Evolutionary conservation across 1,284 basidiomycete genomes (phyloP), one percentile per base, ranked within the genome.

Genomic region (Anthracocystis setariae): DNA sequence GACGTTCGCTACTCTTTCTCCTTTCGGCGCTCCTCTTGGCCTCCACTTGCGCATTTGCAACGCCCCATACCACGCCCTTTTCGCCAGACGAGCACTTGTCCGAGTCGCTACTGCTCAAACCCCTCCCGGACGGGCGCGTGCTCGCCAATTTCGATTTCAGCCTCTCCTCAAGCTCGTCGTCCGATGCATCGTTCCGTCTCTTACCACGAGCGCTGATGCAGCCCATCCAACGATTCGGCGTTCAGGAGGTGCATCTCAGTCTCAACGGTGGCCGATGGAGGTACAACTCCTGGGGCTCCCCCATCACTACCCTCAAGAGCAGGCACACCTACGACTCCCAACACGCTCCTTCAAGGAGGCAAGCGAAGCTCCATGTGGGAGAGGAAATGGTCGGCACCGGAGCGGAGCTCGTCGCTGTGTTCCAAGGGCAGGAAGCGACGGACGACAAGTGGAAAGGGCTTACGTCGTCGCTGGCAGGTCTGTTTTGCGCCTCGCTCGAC

Each of bases 401-500:
- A 8, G 94, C 92, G 5, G 92, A 95, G 80, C 84, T 97, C 3
- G 91, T 91, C 88, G 92, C 90, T 7, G 94, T 47, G 0, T 68
- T 81, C 52, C 43, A 53, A n/a, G n/a, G 15, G 66, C 83, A 17
- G 87, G 86, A 89, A 90, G 76, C 18, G 4, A 20, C 38, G n/a
- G 37, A 42, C 3, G 54, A 60, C 23, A 35, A 43, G 20, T 98
- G 94, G 93, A 87, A 88, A 65, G 90, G 89, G 4, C 86, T 96
- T 3, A 90, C 93, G 12, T 94, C 95, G 74, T 90, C 92, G 1
- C 86, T 98, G 0, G 91, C 93, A 0, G 94, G 95, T 9, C 85
- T 97, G 10, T 98, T 98, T 84, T 98, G 96, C 78, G 91, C 94
- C 2, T 94, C 92, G 4, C 86, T 98, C 0, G 92, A 91, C 18